Conservation (phyloP, 2,329 filamentous ascomycete species). For the Trichoderma afroharzianum region DNA sequence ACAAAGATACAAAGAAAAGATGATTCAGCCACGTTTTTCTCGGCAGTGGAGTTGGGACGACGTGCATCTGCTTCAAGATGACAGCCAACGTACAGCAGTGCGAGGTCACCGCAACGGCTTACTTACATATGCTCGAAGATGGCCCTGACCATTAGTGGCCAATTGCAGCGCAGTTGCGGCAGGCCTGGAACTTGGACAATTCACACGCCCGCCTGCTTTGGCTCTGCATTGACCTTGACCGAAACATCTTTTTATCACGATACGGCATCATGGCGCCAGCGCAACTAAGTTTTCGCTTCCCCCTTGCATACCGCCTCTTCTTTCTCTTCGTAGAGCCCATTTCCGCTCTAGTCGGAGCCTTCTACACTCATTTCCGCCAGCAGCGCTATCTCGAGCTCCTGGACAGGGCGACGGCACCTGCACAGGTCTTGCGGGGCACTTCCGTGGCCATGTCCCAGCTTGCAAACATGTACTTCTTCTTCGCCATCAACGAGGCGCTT, state of each 20-base stretch:
- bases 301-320: constrained; percentile 63
- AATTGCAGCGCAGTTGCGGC: background rate
- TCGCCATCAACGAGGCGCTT: constrained; percentile 72
- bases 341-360: constrained; percentile 51
- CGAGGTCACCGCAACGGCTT: background rate
- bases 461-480: constrained; percentile 73
- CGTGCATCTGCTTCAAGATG: background rate
- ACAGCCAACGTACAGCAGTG: background rate
- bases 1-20: background rate
- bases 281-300: constrained; percentile 43
- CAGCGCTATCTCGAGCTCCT: constrained; percentile 62
- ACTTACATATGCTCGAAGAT: background rate
- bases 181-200: background rate
- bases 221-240: background rate
- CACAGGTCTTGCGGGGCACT: constrained; percentile 54
- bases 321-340: constrained; percentile 70
- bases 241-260: background rate
- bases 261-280: constrained; percentile 25
- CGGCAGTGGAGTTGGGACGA: background rate
- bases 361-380: constrained; percentile 48
- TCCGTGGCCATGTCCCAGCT: constrained; percentile 69
- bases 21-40: constrained; percentile 1
- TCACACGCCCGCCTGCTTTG: background rate
- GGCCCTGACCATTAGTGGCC: background rate
- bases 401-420: constrained; percentile 45